Evolutionary conservation across 139 green algal genomes (phyloP).

Genomic region (Coelastrella sp.): DNA sequence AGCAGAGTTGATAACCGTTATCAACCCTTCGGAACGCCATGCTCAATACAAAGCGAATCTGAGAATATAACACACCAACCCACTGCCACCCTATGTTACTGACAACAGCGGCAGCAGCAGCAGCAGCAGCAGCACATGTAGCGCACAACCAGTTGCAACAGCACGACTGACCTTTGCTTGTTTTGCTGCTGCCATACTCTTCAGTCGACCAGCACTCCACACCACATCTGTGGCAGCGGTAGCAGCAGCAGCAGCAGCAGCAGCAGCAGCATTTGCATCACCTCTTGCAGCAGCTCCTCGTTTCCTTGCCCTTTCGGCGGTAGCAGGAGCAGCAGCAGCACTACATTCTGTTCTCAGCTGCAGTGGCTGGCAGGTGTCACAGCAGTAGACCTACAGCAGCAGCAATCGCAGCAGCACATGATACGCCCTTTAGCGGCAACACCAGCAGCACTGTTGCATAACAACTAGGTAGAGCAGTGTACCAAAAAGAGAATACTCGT

Average conservation of each 20-base stretch:
- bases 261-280: slow-evolving; percentile 5
- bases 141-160: background rate
- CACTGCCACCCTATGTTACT: too few species aligned
- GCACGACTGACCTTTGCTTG: background rate
- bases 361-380: slow-evolving; percentile 80
- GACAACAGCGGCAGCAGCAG: too few species aligned
- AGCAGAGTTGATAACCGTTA: too few species aligned
- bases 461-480: too few species aligned
- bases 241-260: background rate
- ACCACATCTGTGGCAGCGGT: background rate
- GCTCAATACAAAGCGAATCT: too few species aligned
- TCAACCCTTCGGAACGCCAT: too few species aligned
- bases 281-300: background rate
- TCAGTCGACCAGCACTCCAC: slow-evolving; percentile 2
- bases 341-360: slow-evolving; percentile 14
- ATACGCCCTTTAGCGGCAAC: too few species aligned
- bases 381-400: slow-evolving; percentile 53
- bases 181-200: slow-evolving; percentile 42
- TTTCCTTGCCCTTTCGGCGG: background rate
- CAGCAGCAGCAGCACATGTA: too few species aligned
- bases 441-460: background rate
- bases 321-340: background rate
- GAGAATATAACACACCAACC: too few species aligned
- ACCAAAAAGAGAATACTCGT: too few species aligned
- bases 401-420: background rate